Base-by-base conservation (phyloP, 169 alveolate genomes). In the Eimeria falciformis region DNA sequence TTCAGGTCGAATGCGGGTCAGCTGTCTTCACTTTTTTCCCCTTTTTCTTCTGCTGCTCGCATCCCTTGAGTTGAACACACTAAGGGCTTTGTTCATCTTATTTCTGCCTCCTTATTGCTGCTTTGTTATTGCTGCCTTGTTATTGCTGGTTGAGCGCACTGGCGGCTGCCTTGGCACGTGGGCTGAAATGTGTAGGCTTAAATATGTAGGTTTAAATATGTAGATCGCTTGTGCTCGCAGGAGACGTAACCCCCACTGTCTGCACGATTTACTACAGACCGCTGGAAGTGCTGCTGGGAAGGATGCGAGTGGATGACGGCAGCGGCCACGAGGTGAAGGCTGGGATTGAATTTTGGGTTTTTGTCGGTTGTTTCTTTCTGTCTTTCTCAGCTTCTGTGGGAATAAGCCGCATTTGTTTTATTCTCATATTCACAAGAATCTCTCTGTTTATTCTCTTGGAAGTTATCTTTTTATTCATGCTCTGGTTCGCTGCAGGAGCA, bases 201-300 rank as follows among this genome's bases (percentile, higher is more conserved):
- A n/a, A n/a, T n/a, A n/a, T n/a, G n/a, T n/a, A n/a, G n/a, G n/a
- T n/a, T n/a, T n/a, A n/a, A n/a, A n/a, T n/a, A n/a, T n/a, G n/a
- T n/a, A n/a, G n/a, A n/a, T n/a, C n/a, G 7, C 14, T 50, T 7
- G 62, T 50, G 62, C 58, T 69, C 66, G 97, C 94, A 84, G 98
- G 98, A 4, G 97, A 96, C 46, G 91, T 95, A 77, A 97, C 98
- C 0, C 98, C 98, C 46, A 97, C 98, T 21, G 98, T 97, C 50
- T 96, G 98, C 91, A 97, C 98, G 2, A 93, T 97, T 93, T 97
- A 96, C 87, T 97, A 97, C 62, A 79, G 98, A 4, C 98, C 98
- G 9, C 94, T 97, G 40, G 98, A 97, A 68, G 98, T 97, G 12
- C 86, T 95, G 2, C 92, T 95, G 37, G 96, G 96, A 7, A 87